Evolutionary conservation across 2,329 filamentous ascomycete genomes (phyloP), one percentile per base, ranked within the genome.

Genomic region (Ophiostoma piceae): DNA sequence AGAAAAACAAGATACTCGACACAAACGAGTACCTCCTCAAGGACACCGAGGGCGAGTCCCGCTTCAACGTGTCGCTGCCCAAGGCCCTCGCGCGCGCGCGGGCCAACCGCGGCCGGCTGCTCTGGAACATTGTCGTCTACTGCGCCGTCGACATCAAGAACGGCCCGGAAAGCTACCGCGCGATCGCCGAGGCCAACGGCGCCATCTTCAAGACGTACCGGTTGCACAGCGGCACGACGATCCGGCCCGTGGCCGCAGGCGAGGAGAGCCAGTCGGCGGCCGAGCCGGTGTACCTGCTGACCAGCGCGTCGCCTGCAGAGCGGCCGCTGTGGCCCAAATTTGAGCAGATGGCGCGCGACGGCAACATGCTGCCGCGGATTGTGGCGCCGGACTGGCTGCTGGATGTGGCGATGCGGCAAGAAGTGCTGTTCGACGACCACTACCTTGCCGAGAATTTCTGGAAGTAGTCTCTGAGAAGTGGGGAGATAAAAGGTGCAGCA

Each of bases 321-420:
- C 85, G 85, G 77, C 85, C 85, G 73, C 80, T 97, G 70, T 97
- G 94, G 92, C 82, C 84, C 16, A 88, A 88, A 71, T 99, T 99
- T 78, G 84, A 87, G 70, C 87, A 91, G 68, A 89, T 96, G 86
- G 94, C 92, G 1, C 81, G 84, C 72, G 90, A 89, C 74, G 89
- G 91, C 64, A 89, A 92, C 76, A 93, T 94, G 85, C 85, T 89
- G 74, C 90, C 94, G 2, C 84, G 91, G 68, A 88, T 99, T 57
- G 92, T 97, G 32, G 86, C 86, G 66, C 87, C 91, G 2, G 94
- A 99, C 77, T 99, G 95, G 95, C 79, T 99, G 75, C 81, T 99
- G 70, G 90, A 94, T 76, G 89, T 93, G 71, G 92, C 92, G 4
- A 94, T 99, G 91, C 88, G 87, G 75, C 95, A 99, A 80, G 84